phyloP scores from a whole-genome alignment of 495 filamentous ascomycete genomes.

The Hypomontagnella monticulosa region DNA sequence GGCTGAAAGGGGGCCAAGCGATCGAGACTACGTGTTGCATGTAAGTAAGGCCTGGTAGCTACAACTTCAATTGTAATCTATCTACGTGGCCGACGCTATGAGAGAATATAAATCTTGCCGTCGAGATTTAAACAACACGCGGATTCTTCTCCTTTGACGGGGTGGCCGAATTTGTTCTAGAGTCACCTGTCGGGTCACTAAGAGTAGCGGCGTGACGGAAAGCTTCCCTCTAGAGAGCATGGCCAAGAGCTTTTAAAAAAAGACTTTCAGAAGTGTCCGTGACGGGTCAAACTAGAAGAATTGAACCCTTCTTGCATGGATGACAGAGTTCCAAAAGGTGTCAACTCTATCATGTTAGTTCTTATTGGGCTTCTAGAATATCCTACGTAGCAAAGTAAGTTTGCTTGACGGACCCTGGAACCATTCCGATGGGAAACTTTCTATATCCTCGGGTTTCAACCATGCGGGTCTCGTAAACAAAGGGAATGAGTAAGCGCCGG shows the following conservation, averaged over 20 bases:
- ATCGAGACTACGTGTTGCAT: background rate
- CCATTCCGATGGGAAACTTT: slow-evolving; percentile 21
- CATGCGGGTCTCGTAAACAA: background rate
- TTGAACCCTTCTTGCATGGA: slow-evolving; percentile 22
- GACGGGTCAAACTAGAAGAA: too few relatives aligned
- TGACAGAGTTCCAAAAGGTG: slow-evolving; percentile 1
- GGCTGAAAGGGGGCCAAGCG: slow-evolving; percentile 9
- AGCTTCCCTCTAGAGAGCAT: slow-evolving; percentile 2
- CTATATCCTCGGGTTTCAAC: background rate
- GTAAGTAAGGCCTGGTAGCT: background rate
- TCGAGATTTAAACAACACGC: slow-evolving; percentile 3
- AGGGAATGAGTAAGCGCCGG: slow-evolving; percentile 10
- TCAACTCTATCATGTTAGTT: slow-evolving; percentile 15
- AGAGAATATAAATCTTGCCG: background rate
- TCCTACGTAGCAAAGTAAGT: background rate
- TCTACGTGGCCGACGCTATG: background rate
- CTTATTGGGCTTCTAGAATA: slow-evolving; percentile 21
- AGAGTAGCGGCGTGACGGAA: slow-evolving; percentile 3
- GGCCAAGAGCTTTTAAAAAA: slow-evolving; percentile 4
- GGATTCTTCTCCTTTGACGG: background rate
- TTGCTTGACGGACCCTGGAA: slow-evolving; percentile 15
- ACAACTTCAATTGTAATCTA: background rate
- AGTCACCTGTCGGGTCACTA: background rate
- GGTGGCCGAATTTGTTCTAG: slow-evolving; percentile 15
- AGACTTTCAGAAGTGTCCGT: slow-evolving; percentile 1